Conservation (phyloP, 345 rosid genomes). For the Boechera retrofracta region DNA sequence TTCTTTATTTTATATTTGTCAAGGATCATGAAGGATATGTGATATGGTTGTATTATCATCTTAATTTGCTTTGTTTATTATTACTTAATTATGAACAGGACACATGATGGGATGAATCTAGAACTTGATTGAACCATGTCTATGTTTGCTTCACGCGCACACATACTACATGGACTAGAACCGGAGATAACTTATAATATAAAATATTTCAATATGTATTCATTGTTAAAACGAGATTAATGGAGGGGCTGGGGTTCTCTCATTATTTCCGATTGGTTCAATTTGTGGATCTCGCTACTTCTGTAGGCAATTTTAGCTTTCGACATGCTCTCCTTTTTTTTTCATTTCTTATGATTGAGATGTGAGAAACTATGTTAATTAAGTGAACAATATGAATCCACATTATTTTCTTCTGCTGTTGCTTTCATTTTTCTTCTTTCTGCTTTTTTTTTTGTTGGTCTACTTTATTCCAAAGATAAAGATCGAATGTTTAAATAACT, state of each 20-base stretch:
- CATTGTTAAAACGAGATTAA: not conserved
- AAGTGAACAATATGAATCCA: constrained; percentile 17
- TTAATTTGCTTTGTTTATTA: constrained; percentile 1
- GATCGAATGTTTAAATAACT: constrained; percentile 7
- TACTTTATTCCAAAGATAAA: constrained; percentile 42
- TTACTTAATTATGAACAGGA: constrained; percentile 13
- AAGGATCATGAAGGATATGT: not conserved
- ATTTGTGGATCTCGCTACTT: not conserved
- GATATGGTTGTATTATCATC: not conserved
- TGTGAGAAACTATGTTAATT: constrained; percentile 22
- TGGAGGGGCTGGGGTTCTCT: not conserved
- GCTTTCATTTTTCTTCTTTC: constrained; percentile 43
- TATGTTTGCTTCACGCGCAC: constrained; percentile 11
- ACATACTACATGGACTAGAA: constrained; percentile 11
- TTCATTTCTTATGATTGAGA: not conserved
- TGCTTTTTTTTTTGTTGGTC: constrained; percentile 12
- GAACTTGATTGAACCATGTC: constrained; percentile 7
- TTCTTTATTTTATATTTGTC: not conserved
- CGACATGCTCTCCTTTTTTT: constrained; percentile 8
- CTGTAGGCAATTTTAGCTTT: constrained; percentile 15
- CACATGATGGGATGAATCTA: constrained; percentile 2
- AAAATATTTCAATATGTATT: no score
- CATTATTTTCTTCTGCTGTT: constrained; percentile 24
- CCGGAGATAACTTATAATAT: constrained; percentile 4
- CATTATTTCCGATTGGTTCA: not conserved